A percentile compares a stretch with the other conserved stretches of the same genome.
Evolutionary conservation across 805 yeast species (phyloP).

Genomic region (Pichia membranifaciens): DNA sequence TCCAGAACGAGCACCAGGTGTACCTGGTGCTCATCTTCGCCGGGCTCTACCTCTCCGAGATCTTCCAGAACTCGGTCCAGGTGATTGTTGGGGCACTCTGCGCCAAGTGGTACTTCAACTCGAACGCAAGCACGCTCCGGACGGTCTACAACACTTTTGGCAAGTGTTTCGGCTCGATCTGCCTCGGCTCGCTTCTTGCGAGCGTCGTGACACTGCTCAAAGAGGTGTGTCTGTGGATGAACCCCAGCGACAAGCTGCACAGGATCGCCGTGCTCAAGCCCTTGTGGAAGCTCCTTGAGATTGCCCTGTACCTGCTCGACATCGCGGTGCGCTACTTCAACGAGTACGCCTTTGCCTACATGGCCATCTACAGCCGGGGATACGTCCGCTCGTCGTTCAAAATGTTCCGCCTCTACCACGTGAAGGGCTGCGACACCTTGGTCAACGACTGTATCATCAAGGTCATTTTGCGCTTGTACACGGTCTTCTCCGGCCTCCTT

Average conservation of each 20-base stretch:
- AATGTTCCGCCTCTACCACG: conserved; percentile 66
- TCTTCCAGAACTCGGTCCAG: conserved; percentile 71
- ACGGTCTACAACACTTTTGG: conserved; percentile 74
- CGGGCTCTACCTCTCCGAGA: conserved; percentile 79
- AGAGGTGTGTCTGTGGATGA: conserved; percentile 3
- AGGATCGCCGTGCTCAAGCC: conserved; percentile 1
- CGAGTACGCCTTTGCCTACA: conserved; percentile 79
- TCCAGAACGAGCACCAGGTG: conserved; percentile 28
- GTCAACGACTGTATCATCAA: conserved; percentile 79
- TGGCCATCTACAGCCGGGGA: conserved; percentile 77
- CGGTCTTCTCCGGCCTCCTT: conserved; percentile 54
- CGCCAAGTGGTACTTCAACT: conserved; percentile 84
- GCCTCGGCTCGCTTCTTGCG: conserved; percentile 72
- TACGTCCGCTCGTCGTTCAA: conserved; percentile 72
- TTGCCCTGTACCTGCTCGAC: conserved; percentile 1
- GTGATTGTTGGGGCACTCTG: conserved; percentile 78
- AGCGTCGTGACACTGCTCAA: conserved; percentile 49
- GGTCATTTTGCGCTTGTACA: conserved; percentile 65
- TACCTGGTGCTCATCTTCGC: conserved; percentile 75
- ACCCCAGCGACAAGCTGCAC: background rate
- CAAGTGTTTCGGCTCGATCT: conserved; percentile 82
- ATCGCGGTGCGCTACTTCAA: conserved; percentile 38
- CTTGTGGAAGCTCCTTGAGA: conserved; percentile 4
- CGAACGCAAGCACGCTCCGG: conserved; percentile 60
- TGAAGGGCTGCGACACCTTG: conserved; percentile 76